phyloP scores from a whole-genome alignment of 495 filamentous ascomycete species.

The Durotheca rogersii region DNA sequence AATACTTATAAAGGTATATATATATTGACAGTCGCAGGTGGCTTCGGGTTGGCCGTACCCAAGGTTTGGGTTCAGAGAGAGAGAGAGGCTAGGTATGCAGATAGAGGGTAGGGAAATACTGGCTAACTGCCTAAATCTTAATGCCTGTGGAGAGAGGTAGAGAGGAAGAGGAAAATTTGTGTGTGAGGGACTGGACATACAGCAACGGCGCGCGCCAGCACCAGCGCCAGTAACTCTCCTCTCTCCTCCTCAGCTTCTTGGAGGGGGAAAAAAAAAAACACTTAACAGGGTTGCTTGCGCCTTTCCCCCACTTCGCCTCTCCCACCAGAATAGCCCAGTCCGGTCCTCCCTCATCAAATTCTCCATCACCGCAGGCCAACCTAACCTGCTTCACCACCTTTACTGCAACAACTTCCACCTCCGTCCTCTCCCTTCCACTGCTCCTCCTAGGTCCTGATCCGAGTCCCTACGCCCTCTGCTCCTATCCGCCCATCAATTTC shows the following conservation, averaged over 20 bases:
- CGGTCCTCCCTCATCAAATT: conserved; percentile 33
- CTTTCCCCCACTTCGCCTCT: conserved; percentile 35
- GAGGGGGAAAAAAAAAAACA: conserved; percentile 21
- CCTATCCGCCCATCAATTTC: conserved; percentile 5
- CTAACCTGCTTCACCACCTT: conserved; percentile 25
- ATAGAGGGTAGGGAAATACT: no score
- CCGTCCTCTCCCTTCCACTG: conserved; percentile 5
- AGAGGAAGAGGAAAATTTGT: no score
- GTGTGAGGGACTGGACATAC: no score
- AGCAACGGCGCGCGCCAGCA: background rate
- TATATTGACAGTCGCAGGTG: no score
- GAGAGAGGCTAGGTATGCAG: no score
- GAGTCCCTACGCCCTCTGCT: conserved; percentile 30
- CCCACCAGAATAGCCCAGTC: conserved; percentile 31
- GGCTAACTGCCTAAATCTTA: no score
- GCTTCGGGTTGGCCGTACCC: no score
- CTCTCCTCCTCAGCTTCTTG: conserved; percentile 8
- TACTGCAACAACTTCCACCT: conserved; percentile 28
- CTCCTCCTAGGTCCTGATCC: conserved; percentile 22
- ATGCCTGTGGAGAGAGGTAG: no score
- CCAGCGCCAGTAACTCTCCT: conserved; percentile 16
- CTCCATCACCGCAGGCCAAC: conserved; percentile 21
- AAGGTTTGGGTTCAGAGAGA: no score
- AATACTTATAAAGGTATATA: no score
- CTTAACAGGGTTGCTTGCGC: conserved; percentile 32